phyloP scores from a whole-genome alignment of 1,284 basidiomycete species.

The Ceratorhiza oryzae-sativae region DNA sequence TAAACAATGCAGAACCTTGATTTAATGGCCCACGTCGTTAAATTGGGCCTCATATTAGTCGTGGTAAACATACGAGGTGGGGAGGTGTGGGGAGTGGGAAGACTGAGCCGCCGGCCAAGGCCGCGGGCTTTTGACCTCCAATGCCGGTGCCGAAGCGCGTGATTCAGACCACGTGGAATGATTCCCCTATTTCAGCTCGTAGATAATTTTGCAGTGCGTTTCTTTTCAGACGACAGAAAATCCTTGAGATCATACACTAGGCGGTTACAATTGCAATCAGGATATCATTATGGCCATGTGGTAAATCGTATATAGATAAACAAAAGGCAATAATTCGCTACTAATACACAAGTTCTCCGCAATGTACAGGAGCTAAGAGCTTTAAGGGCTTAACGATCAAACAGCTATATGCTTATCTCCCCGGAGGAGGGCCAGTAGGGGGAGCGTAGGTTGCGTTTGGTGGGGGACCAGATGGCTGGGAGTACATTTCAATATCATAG shows the following conservation, averaged over 20 bases:
- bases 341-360: background rate
- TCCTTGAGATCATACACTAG: too few relatives aligned
- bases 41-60: slow-evolving; percentile 1
- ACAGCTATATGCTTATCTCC: background rate
- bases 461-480: slow-evolving; percentile 13
- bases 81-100: slow-evolving; percentile 18
- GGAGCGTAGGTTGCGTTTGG: slow-evolving; percentile 27
- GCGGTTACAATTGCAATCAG: background rate
- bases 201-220: too few relatives aligned
- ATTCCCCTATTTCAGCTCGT: too few relatives aligned
- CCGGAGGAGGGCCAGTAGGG: slow-evolving; percentile 33
- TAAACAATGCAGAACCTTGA: background rate
- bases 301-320: slow-evolving; percentile 4
- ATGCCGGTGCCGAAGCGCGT: background rate
- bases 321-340: background rate
- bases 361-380: background rate
- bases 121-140: background rate
- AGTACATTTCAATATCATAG: background rate
- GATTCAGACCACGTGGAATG: too few relatives aligned
- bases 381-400: background rate
- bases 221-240: too few relatives aligned
- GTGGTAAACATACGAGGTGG: background rate
- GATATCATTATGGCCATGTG: background rate
- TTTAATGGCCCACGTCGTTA: background rate
- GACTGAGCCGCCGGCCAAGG: slow-evolving; percentile 4